These are phyloP conservation scores for Fusarium devonianum DNA, from an alignment of 2,329 filamentous ascomycete species.

Conservation along the genomic window DNA sequence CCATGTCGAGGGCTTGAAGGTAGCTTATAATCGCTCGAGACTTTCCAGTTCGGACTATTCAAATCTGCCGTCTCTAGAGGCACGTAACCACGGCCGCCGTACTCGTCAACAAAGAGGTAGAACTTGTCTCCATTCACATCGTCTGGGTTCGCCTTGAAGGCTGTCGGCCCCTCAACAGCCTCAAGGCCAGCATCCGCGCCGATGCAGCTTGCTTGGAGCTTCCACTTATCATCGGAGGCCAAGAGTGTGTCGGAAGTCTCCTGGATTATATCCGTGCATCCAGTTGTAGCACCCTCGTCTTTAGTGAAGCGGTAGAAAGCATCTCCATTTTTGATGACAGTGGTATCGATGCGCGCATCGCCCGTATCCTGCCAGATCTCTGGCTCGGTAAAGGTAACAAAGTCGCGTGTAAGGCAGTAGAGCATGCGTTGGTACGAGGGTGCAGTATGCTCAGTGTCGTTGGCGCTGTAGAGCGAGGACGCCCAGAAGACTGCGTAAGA, in stretches of 20 bases:
- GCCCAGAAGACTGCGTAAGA: constrained; percentile 57
- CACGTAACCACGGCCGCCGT: constrained; percentile 4
- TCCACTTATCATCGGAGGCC: not conserved
- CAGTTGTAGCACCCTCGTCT: not conserved
- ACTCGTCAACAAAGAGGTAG: not conserved
- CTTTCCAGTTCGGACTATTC: not conserved
- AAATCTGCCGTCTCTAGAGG: constrained; percentile 1
- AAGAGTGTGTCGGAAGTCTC: not conserved
- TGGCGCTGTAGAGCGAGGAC: constrained; percentile 49
- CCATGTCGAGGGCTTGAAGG: constrained; percentile 12
- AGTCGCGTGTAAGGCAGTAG: not conserved
- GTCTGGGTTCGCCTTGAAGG: constrained; percentile 6
- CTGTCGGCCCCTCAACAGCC: constrained; percentile 7
- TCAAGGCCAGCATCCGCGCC: constrained; percentile 5
- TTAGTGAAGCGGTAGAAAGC: constrained; percentile 6
- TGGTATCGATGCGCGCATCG: constrained; percentile 38
- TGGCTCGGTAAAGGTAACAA: constrained; percentile 3
- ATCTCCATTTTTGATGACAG: not conserved
- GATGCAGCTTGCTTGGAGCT: constrained; percentile 1
- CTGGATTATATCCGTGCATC: constrained; percentile 1
- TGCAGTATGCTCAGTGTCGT: constrained; percentile 3
- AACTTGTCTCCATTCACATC: constrained; percentile 7
- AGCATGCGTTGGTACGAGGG: not conserved
- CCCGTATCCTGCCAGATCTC: constrained; percentile 6
- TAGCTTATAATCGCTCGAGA: not conserved